Percentiles rank a stretch among this genome's conserved stretches.
Conservation (phyloP, 371 early-diverging fungal species). For the Mortierella sp. region DNA sequence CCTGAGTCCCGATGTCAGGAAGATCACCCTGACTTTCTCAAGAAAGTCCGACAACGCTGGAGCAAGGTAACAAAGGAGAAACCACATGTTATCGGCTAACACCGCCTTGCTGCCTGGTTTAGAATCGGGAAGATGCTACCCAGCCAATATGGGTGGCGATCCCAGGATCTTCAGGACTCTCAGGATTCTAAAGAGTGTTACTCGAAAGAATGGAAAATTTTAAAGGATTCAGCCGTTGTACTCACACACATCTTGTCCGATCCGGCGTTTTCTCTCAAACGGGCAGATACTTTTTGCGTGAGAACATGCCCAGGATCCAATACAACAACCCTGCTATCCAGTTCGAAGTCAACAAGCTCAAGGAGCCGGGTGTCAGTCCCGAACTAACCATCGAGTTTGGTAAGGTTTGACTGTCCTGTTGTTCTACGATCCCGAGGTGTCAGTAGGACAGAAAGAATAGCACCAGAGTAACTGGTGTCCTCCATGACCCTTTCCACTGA, state of each 20-base stretch:
- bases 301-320: constrained; percentile 68
- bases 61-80: constrained; percentile 59
- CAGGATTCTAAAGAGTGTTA: no score
- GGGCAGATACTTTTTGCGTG: constrained; percentile 67
- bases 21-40: constrained; percentile 66
- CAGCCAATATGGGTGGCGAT: no score
- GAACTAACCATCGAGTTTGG: constrained; percentile 68
- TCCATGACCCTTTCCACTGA: neutral
- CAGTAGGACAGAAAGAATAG: no score
- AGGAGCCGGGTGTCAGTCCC: constrained; percentile 61
- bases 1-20: constrained; percentile 62
- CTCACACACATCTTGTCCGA: neutral
- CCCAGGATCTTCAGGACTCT: no score
- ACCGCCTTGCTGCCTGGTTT: neutral
- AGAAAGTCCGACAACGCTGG: constrained; percentile 65
- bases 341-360: constrained; percentile 61
- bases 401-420: constrained; percentile 35
- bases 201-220: neutral
- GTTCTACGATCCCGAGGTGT: neutral
- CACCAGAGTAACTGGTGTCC: no score
- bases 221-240: neutral
- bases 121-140: no score
- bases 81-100: neutral
- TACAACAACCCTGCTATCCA: constrained; percentile 70
- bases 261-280: neutral